Base-by-base conservation (phyloP, 306 rosid species). In the Astragalus membranaceus region DNA sequence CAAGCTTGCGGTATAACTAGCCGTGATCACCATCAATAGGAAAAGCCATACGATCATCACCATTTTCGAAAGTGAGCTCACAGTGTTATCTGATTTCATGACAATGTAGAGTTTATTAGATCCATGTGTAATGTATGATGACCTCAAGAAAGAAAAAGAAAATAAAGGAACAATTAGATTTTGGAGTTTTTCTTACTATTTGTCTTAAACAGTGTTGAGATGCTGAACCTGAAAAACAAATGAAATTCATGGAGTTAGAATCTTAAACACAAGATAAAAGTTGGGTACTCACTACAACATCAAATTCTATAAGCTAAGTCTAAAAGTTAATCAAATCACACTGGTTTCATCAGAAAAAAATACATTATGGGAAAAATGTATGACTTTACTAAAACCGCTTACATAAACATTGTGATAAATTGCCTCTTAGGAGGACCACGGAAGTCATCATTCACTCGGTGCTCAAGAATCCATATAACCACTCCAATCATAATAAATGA, bases 1-100 rank as follows among this genome's bases (percentile, higher is more conserved):
- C 85, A 94, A 82, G 83, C 84, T 88, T 13, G 98, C 98, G 30
- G 96, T 94, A 72, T 94, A 94, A 91, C 98, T 90, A 65, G 96
- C 84, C 2, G 87, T 87, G 85, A 94, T 86, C 76, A 94, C 98
- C 98, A 94, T 85, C 87, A 94, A 79, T 29, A 90, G 83, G 80
- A 94, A 94, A 77, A 94, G 88, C 97, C 98, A 94, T 2, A 90
- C 84, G 72, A 94, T 85, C 98, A 94, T 90, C 84, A 94, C 97
- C 96, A 94, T 84, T 78, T 88, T 83, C 55, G 89, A 88, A 13
- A 90, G 97, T 10, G 96, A 74, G 82, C 97, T 90, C 41, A 81
- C 49, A 0, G 89, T 94, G 9, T 37, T 74, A 80, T 94, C 98
- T 94, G 95, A 81, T 82, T 75, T 69, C 83, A 77, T 60, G 55